Conservation (phyloP, 495 filamentous ascomycete species). For the Neurospora sp. region DNA sequence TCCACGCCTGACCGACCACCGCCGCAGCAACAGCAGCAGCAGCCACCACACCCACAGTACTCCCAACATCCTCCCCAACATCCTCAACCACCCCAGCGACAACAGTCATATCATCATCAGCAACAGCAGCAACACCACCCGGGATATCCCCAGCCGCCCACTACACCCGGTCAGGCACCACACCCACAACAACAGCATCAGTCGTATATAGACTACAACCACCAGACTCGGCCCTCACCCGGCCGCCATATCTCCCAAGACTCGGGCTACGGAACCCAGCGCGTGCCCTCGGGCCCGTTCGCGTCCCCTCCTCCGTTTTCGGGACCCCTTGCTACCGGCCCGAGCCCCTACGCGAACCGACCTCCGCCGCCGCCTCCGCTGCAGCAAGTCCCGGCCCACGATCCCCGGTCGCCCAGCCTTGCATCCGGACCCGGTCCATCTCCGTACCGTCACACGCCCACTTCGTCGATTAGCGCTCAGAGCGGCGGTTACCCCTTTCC, state of each 20-base stretch:
- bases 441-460: constrained; percentile 42
- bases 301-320: constrained; percentile 28
- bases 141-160: constrained; percentile 16
- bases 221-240: constrained; percentile 34
- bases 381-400: constrained; percentile 36
- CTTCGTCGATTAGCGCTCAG: constrained; percentile 30
- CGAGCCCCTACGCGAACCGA: constrained; percentile 28
- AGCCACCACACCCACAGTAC: constrained; percentile 7
- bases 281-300: constrained; percentile 17
- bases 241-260: constrained; percentile 29
- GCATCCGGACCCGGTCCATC: constrained; percentile 38
- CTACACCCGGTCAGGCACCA: constrained; percentile 35
- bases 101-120: constrained; percentile 10
- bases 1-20: constrained; percentile 16
- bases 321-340: constrained; percentile 19
- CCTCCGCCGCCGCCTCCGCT: constrained; percentile 42
- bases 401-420: constrained; percentile 42
- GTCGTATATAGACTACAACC: constrained; percentile 38
- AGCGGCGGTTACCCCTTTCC: constrained; percentile 46
- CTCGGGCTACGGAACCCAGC: constrained; percentile 20
- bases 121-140: constrained; percentile 12
- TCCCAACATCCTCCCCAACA: constrained; percentile 10
- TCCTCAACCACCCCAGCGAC: constrained; percentile 6
- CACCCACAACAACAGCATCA: constrained; percentile 19
- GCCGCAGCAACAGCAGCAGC: constrained; percentile 14